Evolutionary conservation across 805 yeast species (phyloP).

Genomic region (Lipomyces mesembrius): DNA sequence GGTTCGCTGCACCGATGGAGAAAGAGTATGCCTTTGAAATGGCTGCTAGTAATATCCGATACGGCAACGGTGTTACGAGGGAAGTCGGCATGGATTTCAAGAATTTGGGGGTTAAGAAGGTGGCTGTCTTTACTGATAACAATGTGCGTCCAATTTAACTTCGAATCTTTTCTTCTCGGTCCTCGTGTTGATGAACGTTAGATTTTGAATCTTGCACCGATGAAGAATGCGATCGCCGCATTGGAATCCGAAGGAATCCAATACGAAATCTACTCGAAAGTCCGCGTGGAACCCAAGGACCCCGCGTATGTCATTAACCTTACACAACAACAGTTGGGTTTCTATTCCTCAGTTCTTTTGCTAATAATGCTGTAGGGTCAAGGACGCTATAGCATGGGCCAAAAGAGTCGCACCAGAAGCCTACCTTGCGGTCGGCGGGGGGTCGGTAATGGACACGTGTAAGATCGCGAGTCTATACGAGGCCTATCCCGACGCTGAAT

Average conservation of each 20-base stretch:
- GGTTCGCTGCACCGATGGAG: slow-evolving; percentile 27
- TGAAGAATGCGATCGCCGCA: slow-evolving; percentile 44
- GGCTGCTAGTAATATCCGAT: slow-evolving; percentile 49
- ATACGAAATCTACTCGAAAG: slow-evolving; percentile 47
- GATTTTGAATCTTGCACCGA: slow-evolving; percentile 43
- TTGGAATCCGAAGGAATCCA: slow-evolving; percentile 46
- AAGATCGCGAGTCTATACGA: slow-evolving; percentile 52
- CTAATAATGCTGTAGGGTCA: slow-evolving; percentile 40
- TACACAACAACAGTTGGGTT: background rate
- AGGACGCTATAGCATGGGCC: slow-evolving; percentile 48
- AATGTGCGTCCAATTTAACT: slow-evolving; percentile 29
- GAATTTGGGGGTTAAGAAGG: slow-evolving; percentile 44
- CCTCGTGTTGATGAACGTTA: background rate
- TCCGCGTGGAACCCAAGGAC: slow-evolving; percentile 49
- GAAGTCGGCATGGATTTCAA: slow-evolving; percentile 49
- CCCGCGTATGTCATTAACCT: slow-evolving; percentile 22
- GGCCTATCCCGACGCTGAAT: slow-evolving; percentile 49
- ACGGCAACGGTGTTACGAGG: slow-evolving; percentile 48
- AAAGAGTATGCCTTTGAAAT: slow-evolving; percentile 50
- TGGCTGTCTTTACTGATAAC: slow-evolving; percentile 48
- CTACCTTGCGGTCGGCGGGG: slow-evolving; percentile 54
- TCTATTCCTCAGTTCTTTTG: background rate
- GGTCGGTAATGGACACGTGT: slow-evolving; percentile 55
- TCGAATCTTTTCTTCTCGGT: background rate
- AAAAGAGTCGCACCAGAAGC: slow-evolving; percentile 47